Percentiles rank a stretch among this genome's conserved stretches.
These are phyloP conservation scores for Gypsophila paniculata DNA, from an alignment of 179 eudicot species.

Conservation along the genomic window DNA sequence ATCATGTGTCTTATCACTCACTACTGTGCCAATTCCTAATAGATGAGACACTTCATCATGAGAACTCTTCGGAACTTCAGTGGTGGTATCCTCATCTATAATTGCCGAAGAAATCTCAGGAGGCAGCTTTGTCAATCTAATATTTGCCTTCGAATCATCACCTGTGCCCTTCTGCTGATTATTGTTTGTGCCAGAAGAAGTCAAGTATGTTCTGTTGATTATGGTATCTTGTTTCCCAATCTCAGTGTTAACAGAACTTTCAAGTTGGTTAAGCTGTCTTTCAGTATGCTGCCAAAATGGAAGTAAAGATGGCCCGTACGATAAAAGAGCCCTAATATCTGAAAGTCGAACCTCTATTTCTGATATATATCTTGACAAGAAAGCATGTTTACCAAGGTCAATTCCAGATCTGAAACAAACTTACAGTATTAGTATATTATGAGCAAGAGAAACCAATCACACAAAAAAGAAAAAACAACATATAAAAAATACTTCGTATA, in stretches of 20 bases:
- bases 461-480: not conserved
- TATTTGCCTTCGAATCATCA: constrained; percentile 22
- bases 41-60: constrained; percentile 24
- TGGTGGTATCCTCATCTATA: constrained; percentile 20
- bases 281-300: constrained; percentile 90
- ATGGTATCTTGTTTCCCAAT: constrained; percentile 29
- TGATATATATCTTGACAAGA: constrained; percentile 42
- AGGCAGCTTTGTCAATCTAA: constrained; percentile 25
- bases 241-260: constrained; percentile 43
- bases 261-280: constrained; percentile 55
- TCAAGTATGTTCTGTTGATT: constrained; percentile 11
- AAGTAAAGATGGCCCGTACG: constrained; percentile 57
- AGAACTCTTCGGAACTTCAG: constrained; percentile 20
- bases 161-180: constrained; percentile 27
- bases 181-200: constrained; percentile 27
- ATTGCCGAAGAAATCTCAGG: constrained; percentile 23
- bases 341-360: constrained; percentile 81
- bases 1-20: constrained; percentile 23
- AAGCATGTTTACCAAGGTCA: constrained; percentile 35
- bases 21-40: constrained; percentile 28
- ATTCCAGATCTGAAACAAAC: constrained; percentile 38
- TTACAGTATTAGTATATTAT: constrained; percentile 3
- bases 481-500: not conserved
- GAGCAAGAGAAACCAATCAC: not conserved
- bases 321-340: constrained; percentile 64